A percentile compares a stretch with the other conserved stretches of the same genome.
Conservation (phyloP, 169 alveolate species). For the Eimeria tenella region DNA sequence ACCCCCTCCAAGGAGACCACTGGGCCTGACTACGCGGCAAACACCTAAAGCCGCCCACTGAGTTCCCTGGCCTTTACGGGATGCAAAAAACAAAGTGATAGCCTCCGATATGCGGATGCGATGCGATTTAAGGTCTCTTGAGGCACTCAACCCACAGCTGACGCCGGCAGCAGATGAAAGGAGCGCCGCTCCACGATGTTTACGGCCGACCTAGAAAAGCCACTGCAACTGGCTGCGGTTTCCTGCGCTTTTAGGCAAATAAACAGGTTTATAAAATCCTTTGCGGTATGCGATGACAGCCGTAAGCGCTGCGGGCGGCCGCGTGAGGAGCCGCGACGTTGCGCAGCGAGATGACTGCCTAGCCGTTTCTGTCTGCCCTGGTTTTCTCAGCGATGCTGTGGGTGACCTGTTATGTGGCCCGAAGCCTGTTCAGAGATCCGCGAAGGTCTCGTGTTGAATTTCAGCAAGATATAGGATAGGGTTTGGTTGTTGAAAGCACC, state of each 20-base stretch:
- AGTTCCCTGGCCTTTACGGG: neutral
- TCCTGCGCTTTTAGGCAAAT: too few species aligned
- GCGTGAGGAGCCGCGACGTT: neutral
- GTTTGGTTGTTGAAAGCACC: neutral
- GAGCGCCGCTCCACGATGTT: neutral
- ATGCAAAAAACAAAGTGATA: neutral
- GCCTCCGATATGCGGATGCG: neutral
- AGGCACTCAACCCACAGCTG: neutral
- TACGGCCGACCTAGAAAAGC: neutral
- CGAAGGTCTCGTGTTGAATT: neutral
- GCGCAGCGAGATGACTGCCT: neutral
- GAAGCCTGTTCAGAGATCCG: neutral
- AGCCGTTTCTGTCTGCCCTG: neutral
- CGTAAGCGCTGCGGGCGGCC: neutral
- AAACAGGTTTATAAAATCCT: too few species aligned
- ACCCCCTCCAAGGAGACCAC: neutral
- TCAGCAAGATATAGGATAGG: neutral
- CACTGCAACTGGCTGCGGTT: too few species aligned
- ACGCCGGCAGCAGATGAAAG: neutral
- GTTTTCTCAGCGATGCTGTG: neutral
- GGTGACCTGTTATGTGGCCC: neutral
- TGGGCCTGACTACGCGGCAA: neutral
- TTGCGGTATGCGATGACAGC: neutral
- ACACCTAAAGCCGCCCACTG: too few species aligned
- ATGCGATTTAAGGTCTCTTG: neutral